These are phyloP conservation scores for Thraustotheca clavata DNA, from an alignment of 352 stramenopile species.

Conservation along the genomic window DNA sequence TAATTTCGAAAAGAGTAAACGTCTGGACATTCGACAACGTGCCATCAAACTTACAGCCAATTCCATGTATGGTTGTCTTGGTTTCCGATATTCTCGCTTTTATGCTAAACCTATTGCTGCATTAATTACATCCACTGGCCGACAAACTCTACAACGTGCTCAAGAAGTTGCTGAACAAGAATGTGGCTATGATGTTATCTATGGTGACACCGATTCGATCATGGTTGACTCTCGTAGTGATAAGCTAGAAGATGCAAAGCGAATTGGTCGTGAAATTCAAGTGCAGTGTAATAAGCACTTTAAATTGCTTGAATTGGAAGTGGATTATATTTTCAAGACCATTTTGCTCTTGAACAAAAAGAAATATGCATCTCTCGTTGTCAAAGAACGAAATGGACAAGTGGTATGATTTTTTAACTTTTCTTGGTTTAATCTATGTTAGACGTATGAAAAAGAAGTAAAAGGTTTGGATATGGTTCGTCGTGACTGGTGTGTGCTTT, in stretches of 20 bases:
- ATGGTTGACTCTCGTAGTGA: slow-evolving; percentile 97
- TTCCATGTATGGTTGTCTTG: slow-evolving; percentile 99
- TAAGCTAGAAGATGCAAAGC: slow-evolving; percentile 89
- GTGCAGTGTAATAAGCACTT: slow-evolving; percentile 99
- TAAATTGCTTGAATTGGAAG: slow-evolving; percentile 97
- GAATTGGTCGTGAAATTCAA: slow-evolving; percentile 94
- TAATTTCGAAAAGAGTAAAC: slow-evolving; percentile 69
- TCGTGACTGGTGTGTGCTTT: slow-evolving; percentile 98
- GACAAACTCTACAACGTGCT: slow-evolving; percentile 96
- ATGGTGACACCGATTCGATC: slow-evolving; percentile 99
- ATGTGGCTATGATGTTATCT: slow-evolving; percentile 98
- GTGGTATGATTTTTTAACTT: slow-evolving; percentile 1
- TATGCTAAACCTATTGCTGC: slow-evolving; percentile 98
- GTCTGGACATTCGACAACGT: slow-evolving; percentile 99
- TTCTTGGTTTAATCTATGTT: background rate
- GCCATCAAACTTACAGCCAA: slow-evolving; percentile 99
- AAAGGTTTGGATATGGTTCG: slow-evolving; percentile 98
- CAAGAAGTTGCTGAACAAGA: slow-evolving; percentile 96
- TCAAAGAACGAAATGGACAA: slow-evolving; percentile 61
- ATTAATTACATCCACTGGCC: slow-evolving; percentile 97
- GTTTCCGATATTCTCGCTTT: slow-evolving; percentile 97
- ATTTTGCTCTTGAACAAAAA: slow-evolving; percentile 99
- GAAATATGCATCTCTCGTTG: slow-evolving; percentile 98
- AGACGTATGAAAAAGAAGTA: slow-evolving; percentile 91
- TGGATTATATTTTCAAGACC: slow-evolving; percentile 99